Evolutionary conservation across 2,329 filamentous ascomycete genomes (phyloP).

Genomic region (Penicillium expansum): DNA sequence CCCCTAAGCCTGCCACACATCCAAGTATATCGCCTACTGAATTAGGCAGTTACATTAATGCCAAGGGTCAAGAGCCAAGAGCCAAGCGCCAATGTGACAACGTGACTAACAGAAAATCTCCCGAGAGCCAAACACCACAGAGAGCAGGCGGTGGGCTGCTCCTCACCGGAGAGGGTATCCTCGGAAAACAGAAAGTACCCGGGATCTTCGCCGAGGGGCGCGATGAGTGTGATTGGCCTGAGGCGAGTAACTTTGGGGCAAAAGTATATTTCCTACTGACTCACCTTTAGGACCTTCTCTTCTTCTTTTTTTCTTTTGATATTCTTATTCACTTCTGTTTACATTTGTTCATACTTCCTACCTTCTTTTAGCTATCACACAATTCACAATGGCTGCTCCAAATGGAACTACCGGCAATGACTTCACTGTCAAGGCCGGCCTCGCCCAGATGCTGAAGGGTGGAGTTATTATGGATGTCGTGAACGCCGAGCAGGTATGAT

Average conservation of each 20-base stretch:
- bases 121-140: background rate
- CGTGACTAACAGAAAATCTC: background rate
- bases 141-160: conserved; percentile 16
- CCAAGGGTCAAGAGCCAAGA: background rate
- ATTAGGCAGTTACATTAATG: background rate
- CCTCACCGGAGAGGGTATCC: conserved; percentile 3
- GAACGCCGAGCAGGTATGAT: conserved; percentile 71
- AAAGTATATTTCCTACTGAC: conserved; percentile 21
- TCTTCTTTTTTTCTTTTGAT: conserved; percentile 4
- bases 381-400: conserved; percentile 36
- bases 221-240: conserved; percentile 12
- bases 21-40: background rate
- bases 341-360: conserved; percentile 2
- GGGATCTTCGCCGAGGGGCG: too few species aligned
- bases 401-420: conserved; percentile 46
- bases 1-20: too few species aligned
- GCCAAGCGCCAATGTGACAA: background rate
- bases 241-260: conserved; percentile 19
- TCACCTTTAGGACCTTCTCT: conserved; percentile 14
- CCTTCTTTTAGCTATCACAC: conserved; percentile 3
- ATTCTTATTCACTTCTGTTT: conserved; percentile 6
- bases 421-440: conserved; percentile 89
- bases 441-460: conserved; percentile 98
- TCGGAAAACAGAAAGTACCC: conserved; percentile 12
- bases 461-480: conserved; percentile 99